Evolutionary conservation across 1,284 basidiomycete species (phyloP).

Genomic region (Coniferiporia sulphurascens): DNA sequence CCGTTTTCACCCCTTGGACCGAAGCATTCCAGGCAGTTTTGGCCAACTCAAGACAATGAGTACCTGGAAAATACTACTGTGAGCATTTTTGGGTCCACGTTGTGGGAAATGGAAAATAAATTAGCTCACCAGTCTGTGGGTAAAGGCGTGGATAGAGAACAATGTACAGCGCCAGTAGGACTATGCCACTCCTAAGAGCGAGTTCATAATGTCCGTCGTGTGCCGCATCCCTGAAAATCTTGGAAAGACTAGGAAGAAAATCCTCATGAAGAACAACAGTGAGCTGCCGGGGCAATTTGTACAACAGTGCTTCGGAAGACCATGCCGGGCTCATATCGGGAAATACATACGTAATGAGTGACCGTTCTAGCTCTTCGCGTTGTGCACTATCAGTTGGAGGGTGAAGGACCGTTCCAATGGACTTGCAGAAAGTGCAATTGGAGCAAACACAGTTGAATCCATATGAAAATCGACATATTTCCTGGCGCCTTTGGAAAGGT

Average conservation of each 20-base stretch:
- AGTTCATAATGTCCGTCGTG: conserved; percentile 53
- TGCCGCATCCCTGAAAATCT: conserved; percentile 57
- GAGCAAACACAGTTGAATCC: conserved; percentile 61
- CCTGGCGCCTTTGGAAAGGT: conserved; percentile 47
- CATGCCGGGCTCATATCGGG: conserved; percentile 17
- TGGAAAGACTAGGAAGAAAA: conserved; percentile 54
- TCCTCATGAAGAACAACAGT: conserved; percentile 47
- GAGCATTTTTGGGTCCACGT: background rate
- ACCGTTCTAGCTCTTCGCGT: conserved; percentile 25
- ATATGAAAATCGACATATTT: conserved; percentile 55
- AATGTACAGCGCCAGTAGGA: conserved; percentile 58
- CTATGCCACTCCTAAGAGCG: conserved; percentile 51
- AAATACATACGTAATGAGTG: conserved; percentile 10
- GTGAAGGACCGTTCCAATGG: conserved; percentile 32
- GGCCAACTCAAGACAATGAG: conserved; percentile 68
- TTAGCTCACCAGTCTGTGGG: conserved; percentile 64
- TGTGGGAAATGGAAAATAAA: background rate
- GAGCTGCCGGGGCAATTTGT: conserved; percentile 37
- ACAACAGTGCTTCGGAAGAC: conserved; percentile 27
- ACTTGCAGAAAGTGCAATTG: conserved; percentile 44
- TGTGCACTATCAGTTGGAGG: conserved; percentile 31
- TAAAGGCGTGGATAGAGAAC: conserved; percentile 67
- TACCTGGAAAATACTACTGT: conserved; percentile 39
- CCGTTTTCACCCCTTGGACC: conserved; percentile 23
- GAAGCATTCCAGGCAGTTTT: conserved; percentile 69